Conservation (phyloP, 345 rosid species). For the Salix viminalis region DNA sequence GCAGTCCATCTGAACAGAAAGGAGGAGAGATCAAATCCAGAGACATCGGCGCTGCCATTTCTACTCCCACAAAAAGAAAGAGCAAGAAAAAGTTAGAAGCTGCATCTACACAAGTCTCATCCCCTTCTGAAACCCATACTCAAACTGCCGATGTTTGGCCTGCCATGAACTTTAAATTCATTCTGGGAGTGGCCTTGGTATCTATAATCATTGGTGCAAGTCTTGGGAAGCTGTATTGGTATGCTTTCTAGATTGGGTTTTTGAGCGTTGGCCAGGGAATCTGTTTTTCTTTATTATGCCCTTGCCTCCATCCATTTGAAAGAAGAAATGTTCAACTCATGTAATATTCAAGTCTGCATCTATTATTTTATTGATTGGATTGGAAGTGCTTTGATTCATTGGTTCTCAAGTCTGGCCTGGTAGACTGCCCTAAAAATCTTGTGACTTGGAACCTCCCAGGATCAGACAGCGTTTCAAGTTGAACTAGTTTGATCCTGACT, state of each 20-base stretch:
- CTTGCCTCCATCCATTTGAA: constrained; percentile 4
- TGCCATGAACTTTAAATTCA: constrained; percentile 42
- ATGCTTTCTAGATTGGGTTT: not conserved
- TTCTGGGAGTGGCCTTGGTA: too few relatives aligned
- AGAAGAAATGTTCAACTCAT: not conserved
- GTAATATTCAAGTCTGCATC: constrained; percentile 5
- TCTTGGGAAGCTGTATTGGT: not conserved
- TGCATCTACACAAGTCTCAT: constrained; percentile 32
- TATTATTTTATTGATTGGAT: not conserved
- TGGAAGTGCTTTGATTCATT: not conserved
- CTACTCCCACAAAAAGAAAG: constrained; percentile 67
- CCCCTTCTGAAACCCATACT: constrained; percentile 33
- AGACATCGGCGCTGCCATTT: constrained; percentile 50
- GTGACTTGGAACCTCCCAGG: too few relatives aligned
- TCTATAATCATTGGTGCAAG: too few relatives aligned
- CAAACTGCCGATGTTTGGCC: constrained; percentile 35
- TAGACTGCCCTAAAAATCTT: too few relatives aligned
- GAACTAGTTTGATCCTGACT: too few relatives aligned
- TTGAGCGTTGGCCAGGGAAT: constrained; percentile 8
- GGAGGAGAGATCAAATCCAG: constrained; percentile 59
- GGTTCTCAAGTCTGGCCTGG: too few relatives aligned
- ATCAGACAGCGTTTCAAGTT: too few relatives aligned
- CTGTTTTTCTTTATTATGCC: not conserved
- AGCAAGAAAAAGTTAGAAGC: constrained; percentile 69
- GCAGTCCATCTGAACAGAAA: constrained; percentile 14